Evolutionary conservation across 2,329 filamentous ascomycete species (phyloP).

Genomic region (Juglanconis oblonga): DNA sequence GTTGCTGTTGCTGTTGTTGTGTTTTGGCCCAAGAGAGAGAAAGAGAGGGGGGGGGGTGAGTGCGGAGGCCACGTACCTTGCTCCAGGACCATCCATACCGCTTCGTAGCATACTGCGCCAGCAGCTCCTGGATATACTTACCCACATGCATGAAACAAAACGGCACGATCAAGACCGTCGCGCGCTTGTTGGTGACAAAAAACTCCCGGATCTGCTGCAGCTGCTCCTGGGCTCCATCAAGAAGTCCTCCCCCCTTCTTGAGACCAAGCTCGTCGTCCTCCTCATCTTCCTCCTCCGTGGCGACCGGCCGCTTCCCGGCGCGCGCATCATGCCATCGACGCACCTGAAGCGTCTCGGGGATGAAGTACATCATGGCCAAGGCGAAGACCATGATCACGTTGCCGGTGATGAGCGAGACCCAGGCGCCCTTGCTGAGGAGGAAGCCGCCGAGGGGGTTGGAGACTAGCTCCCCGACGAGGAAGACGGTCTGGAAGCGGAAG

Average conservation of each 20-base stretch:
- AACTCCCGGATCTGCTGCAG: slow-evolving; percentile 26
- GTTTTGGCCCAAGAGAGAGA: too few species aligned
- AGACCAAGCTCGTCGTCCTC: slow-evolving; percentile 6
- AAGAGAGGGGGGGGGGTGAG: not conserved
- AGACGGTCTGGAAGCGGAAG: slow-evolving; percentile 36
- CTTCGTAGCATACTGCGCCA: slow-evolving; percentile 52
- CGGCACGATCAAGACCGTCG: slow-evolving; percentile 37
- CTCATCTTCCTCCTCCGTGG: not conserved
- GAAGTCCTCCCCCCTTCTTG: slow-evolving; percentile 11
- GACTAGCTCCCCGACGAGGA: slow-evolving; percentile 36
- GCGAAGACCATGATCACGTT: slow-evolving; percentile 29
- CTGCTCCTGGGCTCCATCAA: slow-evolving; percentile 18
- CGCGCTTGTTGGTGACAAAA: slow-evolving; percentile 34
- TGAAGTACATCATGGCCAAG: slow-evolving; percentile 27
- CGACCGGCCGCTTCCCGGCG: not conserved
- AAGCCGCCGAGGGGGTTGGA: slow-evolving; percentile 38
- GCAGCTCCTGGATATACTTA: slow-evolving; percentile 33
- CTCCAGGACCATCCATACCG: slow-evolving; percentile 49
- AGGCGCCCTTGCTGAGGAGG: slow-evolving; percentile 36
- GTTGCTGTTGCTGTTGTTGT: too few species aligned
- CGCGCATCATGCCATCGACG: slow-evolving; percentile 27
- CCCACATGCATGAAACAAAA: slow-evolving; percentile 31
- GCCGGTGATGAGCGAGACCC: slow-evolving; percentile 37
- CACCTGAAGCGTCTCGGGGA: slow-evolving; percentile 43
- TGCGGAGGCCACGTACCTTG: slow-evolving; percentile 27